Evolutionary conservation across 768 basidiomycete species (phyloP).

Genomic region (Termitomyces sp.): DNA sequence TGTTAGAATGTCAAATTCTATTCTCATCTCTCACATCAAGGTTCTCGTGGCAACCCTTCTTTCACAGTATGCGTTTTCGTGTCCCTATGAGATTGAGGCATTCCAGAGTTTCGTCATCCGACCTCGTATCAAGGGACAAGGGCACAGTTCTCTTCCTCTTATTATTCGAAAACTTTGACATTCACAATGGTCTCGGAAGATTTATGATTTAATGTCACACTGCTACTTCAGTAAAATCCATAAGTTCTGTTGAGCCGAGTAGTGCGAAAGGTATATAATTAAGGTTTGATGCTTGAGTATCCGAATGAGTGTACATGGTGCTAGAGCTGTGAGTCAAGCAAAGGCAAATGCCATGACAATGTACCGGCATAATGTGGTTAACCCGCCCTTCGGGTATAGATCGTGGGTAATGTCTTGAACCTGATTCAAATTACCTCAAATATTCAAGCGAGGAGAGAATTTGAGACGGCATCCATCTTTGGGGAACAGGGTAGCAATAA

Average conservation of each 20-base stretch:
- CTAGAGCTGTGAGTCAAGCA: neutral
- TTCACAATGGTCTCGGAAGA: neutral
- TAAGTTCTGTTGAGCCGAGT: neutral
- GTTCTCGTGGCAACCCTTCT: slow-evolving; percentile 43
- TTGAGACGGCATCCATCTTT: slow-evolving; percentile 85
- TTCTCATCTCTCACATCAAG: slow-evolving; percentile 13
- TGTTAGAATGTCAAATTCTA: neutral
- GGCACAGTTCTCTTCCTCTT: slow-evolving; percentile 51
- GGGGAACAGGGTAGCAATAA: slow-evolving; percentile 97
- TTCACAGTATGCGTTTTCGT: slow-evolving; percentile 48
- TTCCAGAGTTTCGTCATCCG: slow-evolving; percentile 66
- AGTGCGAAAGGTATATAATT: slow-evolving; percentile 6
- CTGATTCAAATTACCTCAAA: neutral
- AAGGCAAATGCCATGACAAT: neutral
- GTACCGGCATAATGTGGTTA: neutral
- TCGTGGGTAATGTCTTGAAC: neutral
- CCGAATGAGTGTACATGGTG: neutral
- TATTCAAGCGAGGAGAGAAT: slow-evolving; percentile 52
- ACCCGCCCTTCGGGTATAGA: neutral
- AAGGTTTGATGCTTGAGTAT: neutral
- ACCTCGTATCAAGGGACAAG: slow-evolving; percentile 48
- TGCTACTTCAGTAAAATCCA: neutral
- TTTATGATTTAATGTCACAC: neutral
- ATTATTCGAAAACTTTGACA: slow-evolving; percentile 34
- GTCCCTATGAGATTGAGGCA: slow-evolving; percentile 46